These are phyloP conservation scores for Schoenoplectus triqueter DNA, from an alignment of 202 grass and related monocot species.

Conservation along the genomic window DNA sequence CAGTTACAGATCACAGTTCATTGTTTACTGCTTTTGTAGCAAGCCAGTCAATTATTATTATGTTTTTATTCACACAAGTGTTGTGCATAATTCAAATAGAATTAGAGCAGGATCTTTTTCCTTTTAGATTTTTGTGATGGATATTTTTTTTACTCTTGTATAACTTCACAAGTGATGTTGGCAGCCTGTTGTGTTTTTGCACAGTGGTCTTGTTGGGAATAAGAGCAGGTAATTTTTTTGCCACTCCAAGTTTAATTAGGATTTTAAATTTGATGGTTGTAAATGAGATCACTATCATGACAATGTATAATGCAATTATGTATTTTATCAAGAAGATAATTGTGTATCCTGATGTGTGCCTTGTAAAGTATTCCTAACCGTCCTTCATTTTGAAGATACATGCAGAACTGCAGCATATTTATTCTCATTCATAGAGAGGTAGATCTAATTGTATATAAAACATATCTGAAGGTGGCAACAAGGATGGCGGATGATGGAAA, in stretches of 20 bases:
- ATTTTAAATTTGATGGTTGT: too few relatives aligned
- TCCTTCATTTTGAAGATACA: background rate
- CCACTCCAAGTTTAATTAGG: too few relatives aligned
- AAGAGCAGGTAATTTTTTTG: too few relatives aligned
- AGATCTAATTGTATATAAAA: background rate
- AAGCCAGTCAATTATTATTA: background rate
- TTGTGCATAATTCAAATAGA: background rate
- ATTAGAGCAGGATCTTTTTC: background rate
- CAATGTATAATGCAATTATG: background rate
- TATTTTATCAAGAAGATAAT: background rate
- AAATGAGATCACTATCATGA: background rate
- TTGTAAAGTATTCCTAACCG: conserved; percentile 13
- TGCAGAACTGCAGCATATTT: background rate
- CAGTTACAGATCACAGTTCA: background rate
- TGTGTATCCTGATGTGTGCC: background rate
- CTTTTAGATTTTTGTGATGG: background rate
- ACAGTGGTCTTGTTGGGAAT: conserved; percentile 53
- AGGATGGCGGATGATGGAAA: conserved; percentile 85
- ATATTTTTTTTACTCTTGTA: background rate
- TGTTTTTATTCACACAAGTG: background rate
- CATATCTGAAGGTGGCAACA: conserved; percentile 44
- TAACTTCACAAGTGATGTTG: conserved; percentile 31
- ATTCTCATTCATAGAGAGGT: background rate
- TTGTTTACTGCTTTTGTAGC: background rate
- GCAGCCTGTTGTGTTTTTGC: conserved; percentile 89